Evolutionary conservation across 2,329 filamentous ascomycete genomes (phyloP).

Genomic region (Sporothrix brasiliensis): DNA sequence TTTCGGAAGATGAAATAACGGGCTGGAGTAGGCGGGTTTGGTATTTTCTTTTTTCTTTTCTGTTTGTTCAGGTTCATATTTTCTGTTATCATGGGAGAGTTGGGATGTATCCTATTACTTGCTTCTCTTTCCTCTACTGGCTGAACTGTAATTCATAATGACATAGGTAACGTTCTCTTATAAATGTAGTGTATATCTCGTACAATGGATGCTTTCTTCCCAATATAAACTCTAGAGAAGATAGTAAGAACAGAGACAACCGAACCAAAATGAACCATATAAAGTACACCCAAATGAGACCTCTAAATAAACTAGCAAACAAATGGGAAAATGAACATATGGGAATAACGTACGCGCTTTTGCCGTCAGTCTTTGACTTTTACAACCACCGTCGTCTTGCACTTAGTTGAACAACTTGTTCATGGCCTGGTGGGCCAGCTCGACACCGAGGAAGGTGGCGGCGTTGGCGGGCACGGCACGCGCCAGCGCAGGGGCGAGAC

Average conservation of each 20-base stretch:
- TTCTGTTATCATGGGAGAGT: too few relatives aligned
- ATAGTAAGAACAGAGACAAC: not conserved
- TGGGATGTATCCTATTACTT: not conserved
- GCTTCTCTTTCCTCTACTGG: not conserved
- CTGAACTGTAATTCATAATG: too few relatives aligned
- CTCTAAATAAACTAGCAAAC: slow-evolving; percentile 2
- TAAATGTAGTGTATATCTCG: slow-evolving; percentile 8
- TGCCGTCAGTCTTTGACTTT: not conserved
- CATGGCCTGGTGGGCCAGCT: slow-evolving; percentile 82
- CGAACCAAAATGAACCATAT: not conserved
- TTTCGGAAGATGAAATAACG: slow-evolving; percentile 37
- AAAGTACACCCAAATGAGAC: slow-evolving; percentile 7
- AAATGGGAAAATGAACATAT: not conserved
- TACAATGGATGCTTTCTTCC: slow-evolving; percentile 1
- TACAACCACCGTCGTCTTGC: not conserved
- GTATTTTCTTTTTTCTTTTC: not conserved
- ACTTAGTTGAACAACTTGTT: slow-evolving; percentile 68
- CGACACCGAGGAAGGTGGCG: slow-evolving; percentile 87
- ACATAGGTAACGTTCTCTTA: not conserved
- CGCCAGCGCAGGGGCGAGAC: slow-evolving; percentile 88
- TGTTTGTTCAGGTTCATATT: not conserved
- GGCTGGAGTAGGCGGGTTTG: not conserved
- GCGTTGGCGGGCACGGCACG: slow-evolving; percentile 95
- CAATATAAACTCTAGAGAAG: not conserved
- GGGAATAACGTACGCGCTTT: not conserved